phyloP scores from a whole-genome alignment of 139 green algal species.

The Eudorina sp. region DNA sequence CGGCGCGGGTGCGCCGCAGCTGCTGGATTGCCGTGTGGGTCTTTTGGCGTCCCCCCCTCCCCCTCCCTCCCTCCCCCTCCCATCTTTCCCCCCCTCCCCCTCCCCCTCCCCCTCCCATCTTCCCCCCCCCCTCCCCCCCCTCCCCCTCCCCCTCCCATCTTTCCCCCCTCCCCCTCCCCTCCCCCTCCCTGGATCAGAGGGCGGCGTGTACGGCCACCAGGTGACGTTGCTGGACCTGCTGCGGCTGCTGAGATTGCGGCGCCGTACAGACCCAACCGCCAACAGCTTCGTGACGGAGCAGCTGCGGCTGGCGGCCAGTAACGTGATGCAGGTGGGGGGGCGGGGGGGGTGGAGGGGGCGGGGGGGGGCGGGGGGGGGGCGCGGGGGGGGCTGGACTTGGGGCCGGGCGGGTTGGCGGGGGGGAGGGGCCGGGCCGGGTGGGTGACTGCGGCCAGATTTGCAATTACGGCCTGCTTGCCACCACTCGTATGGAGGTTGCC shows the following conservation, averaged over 20 bases:
- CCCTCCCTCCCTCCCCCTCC: not conserved
- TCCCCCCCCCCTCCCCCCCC: too few species aligned
- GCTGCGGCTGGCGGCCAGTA: conserved; percentile 41
- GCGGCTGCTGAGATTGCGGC: conserved; percentile 55
- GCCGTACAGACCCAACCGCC: conserved; percentile 38
- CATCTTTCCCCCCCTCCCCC: not conserved
- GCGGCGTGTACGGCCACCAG: conserved; percentile 13
- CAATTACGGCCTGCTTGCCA: too few species aligned
- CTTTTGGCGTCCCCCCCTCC: too few species aligned
- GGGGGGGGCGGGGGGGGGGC: not conserved
- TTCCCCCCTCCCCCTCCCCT: not conserved
- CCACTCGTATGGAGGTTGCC: too few species aligned
- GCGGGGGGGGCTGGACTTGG: too few species aligned
- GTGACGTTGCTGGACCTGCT: conserved; percentile 63
- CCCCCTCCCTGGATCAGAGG: not conserved
- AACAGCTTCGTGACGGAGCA: conserved; percentile 48
- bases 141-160: not conserved
- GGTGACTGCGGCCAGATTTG: too few species aligned
- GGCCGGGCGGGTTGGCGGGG: too few species aligned
- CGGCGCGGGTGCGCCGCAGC: too few species aligned
- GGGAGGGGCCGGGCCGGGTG: too few species aligned
- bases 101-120: not conserved
- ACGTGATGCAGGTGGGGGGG: conserved; percentile 51
- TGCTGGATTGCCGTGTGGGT: too few species aligned
- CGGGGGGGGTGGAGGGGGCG: too few species aligned